Evolutionary conservation across 305 asterid species (phyloP), one percentile per base, ranked within the genome.

Genomic region (Petunia hybrid): DNA sequence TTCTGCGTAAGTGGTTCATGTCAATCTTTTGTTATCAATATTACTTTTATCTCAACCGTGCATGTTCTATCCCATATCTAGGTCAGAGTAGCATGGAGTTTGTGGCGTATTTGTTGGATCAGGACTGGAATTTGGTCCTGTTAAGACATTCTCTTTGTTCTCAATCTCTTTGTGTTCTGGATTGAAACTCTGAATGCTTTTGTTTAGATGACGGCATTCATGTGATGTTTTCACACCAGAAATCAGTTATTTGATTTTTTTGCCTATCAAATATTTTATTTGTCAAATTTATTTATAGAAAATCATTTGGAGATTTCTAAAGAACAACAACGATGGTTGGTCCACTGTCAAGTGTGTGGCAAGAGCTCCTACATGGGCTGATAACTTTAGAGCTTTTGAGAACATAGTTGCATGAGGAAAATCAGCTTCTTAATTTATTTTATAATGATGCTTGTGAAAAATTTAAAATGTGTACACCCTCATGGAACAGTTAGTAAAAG

Each of bases 1-100:
- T 82, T 95, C 99, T 36, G 95, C 97, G 99, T 96, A 93, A 83
- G 98, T 88, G 65, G 70, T 81, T 83, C 67, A 16, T 88, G 73
- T 79, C 45, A 71, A 85, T 12, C 62, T 78, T 63, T 62, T 66
- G 14, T 45, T 70, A 79, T 38, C 43, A 79, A 48, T 40, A 66
- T 7, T 74, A 74, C 46, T 53, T 63, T 35, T 74, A 36, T 36
- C 64, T 74, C 38, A 74, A 74, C 0, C 2, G 0, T 71, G 12
- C 35, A 31, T 71, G 35, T 5, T 46, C 12, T 8, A 46, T 71
- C 77, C 77, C 61, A 71, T 35, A n/a, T 31, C 60, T 70, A 51
- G 78, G 63, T 35, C 63, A 51, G 35, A 36, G 9, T 53, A 42
- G 36, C 38, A 7, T 51, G 56, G 63, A 40, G 82, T 53, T 79